Evolutionary conservation across 2,329 filamentous ascomycete species (phyloP).

Genomic region (Sarocladium kiliense): DNA sequence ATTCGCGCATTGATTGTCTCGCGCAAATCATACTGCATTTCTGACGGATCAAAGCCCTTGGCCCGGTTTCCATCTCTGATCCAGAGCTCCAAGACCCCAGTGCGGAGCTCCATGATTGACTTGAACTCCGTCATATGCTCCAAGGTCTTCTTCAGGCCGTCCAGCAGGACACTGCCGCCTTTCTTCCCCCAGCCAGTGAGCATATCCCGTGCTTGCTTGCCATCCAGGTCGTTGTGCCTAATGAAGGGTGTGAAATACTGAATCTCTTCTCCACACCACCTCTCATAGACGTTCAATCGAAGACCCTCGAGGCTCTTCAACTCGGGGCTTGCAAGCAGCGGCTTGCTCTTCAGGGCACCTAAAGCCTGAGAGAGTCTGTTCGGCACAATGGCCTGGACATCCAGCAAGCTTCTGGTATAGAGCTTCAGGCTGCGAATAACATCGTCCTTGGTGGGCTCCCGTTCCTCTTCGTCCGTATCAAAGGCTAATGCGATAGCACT

Average conservation of each 20-base stretch:
- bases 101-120: slow-evolving; percentile 63
- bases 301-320: slow-evolving; percentile 64
- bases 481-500: slow-evolving; percentile 63
- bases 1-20: slow-evolving; percentile 65
- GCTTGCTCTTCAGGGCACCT: slow-evolving; percentile 59
- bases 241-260: slow-evolving; percentile 83
- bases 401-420: slow-evolving; percentile 71
- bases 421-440: slow-evolving; percentile 64
- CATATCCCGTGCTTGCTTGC: slow-evolving; percentile 53
- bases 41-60: slow-evolving; percentile 60
- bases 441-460: slow-evolving; percentile 34
- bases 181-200: slow-evolving; percentile 59
- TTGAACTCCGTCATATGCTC: slow-evolving; percentile 59
- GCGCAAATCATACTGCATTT: slow-evolving; percentile 65
- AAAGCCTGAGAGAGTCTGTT: slow-evolving; percentile 66
- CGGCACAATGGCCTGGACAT: slow-evolving; percentile 73
- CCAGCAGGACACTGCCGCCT: slow-evolving; percentile 53
- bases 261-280: slow-evolving; percentile 80
- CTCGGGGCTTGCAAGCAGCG: slow-evolving; percentile 66
- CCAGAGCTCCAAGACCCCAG: slow-evolving; percentile 68
- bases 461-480: slow-evolving; percentile 40
- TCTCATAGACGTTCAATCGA: slow-evolving; percentile 69
- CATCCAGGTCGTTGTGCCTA: slow-evolving; percentile 69
- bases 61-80: slow-evolving; percentile 62
- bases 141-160: slow-evolving; percentile 58